phyloP scores from a whole-genome alignment of 345 rosid genomes.

The Ailanthus altissimus region DNA sequence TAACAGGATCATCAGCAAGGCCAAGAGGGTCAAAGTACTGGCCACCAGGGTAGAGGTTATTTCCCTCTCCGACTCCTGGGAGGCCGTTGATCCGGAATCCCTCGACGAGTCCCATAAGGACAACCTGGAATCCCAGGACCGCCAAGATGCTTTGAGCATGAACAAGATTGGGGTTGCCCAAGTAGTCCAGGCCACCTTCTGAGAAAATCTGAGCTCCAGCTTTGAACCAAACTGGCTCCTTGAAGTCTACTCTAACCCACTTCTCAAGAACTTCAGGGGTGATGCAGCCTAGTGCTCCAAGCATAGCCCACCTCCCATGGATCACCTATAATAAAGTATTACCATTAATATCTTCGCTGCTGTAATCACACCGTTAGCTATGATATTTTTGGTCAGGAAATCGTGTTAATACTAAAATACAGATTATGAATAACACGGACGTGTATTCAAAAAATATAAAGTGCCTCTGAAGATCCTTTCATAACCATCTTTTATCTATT shows the following conservation, averaged over 20 bases:
- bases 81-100: constrained; percentile 96
- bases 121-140: constrained; percentile 82
- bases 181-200: constrained; percentile 95
- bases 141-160: constrained; percentile 98
- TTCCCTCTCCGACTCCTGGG: constrained; percentile 92
- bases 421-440: neutral
- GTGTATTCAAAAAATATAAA: too few species aligned
- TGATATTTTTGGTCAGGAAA: neutral
- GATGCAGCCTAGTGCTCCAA: constrained; percentile 94
- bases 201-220: constrained; percentile 98
- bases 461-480: neutral
- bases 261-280: constrained; percentile 88
- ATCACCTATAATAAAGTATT: constrained; percentile 49
- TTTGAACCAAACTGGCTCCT: constrained; percentile 99
- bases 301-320: constrained; percentile 97
- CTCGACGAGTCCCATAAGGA: constrained; percentile 90
- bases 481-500: neutral
- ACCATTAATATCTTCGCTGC: neutral
- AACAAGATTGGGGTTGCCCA: constrained; percentile 96
- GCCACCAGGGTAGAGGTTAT: constrained; percentile 88
- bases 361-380: neutral
- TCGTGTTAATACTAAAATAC: neutral
- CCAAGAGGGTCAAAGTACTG: constrained; percentile 91
- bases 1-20: constrained; percentile 79
- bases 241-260: constrained; percentile 83